A percentile compares a stretch with the other conserved stretches of the same genome.
phyloP scores from a whole-genome alignment of 768 basidiomycete species.

The Postia placenta region DNA sequence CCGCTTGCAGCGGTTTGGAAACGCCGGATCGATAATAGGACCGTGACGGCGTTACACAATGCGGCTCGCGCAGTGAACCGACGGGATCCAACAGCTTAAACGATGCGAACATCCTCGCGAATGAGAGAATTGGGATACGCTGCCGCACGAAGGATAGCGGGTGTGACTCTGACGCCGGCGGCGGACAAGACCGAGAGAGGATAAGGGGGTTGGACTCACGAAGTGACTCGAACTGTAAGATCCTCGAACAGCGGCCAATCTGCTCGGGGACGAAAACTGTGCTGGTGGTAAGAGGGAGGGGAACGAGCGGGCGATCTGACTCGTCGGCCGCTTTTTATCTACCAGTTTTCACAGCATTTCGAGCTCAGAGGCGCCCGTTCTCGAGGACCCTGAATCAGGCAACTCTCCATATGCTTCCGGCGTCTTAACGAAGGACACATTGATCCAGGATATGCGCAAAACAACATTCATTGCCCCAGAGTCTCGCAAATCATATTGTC shows the following conservation, averaged over 20 bases:
- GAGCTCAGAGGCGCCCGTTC: slow-evolving; percentile 24
- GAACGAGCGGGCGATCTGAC: slow-evolving; percentile 17
- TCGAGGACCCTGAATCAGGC: background rate
- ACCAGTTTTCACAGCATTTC: slow-evolving; percentile 19
- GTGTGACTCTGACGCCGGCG: slow-evolving; percentile 13
- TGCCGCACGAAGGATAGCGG: slow-evolving; percentile 5
- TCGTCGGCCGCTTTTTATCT: slow-evolving; percentile 17
- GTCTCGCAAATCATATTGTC: background rate
- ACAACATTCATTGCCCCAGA: too few species aligned
- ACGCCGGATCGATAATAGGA: slow-evolving; percentile 5
- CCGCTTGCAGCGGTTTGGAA: background rate
- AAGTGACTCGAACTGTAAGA: slow-evolving; percentile 7
- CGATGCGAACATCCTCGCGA: slow-evolving; percentile 3
- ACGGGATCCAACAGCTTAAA: slow-evolving; percentile 8
- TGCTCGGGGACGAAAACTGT: slow-evolving; percentile 13
- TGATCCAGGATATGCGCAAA: background rate
- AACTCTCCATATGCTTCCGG: background rate
- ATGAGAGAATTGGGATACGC: slow-evolving; percentile 8
- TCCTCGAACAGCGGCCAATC: slow-evolving; percentile 14
- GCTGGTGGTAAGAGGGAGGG: slow-evolving; percentile 15
- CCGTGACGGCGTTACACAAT: slow-evolving; percentile 13
- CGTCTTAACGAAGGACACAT: background rate
- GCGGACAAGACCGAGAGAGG: slow-evolving; percentile 8
- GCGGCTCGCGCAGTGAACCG: slow-evolving; percentile 1
- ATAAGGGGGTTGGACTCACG: slow-evolving; percentile 10